Evolutionary conservation across 164 flowering plant genomes (phyloP).

Genomic region (Vitis vinifera): ASM3070453v1 NC_081817.1:4822501-4823000

Average conservation of each 20-base stretch:
- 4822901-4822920: constrained; percentile 7
- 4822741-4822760: constrained; percentile 18
- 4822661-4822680: constrained; percentile 21
- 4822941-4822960: neutral
- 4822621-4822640: constrained; percentile 19
- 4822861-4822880: constrained; percentile 20
- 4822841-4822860: constrained; percentile 6
- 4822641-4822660: constrained; percentile 22
- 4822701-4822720: constrained; percentile 15
- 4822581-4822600: constrained; percentile 4
- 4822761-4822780: constrained; percentile 15
- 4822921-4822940: constrained; percentile 1
- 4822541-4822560: constrained; percentile 22
- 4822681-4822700: constrained; percentile 21
- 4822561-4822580: constrained; percentile 14
- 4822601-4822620: constrained; percentile 20
- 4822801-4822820: too few species aligned
- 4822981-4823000: constrained; percentile 6
- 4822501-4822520: constrained; percentile 7
- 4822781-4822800: neutral
- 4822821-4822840: neutral
- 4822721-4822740: constrained; percentile 21
- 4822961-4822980: constrained; percentile 10
- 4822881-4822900: constrained; percentile 11
- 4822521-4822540: constrained; percentile 23